These are phyloP conservation scores for Vigna unguiculata DNA, from an alignment of 306 rosid genomes.

Conservation along the genomic window DNA sequence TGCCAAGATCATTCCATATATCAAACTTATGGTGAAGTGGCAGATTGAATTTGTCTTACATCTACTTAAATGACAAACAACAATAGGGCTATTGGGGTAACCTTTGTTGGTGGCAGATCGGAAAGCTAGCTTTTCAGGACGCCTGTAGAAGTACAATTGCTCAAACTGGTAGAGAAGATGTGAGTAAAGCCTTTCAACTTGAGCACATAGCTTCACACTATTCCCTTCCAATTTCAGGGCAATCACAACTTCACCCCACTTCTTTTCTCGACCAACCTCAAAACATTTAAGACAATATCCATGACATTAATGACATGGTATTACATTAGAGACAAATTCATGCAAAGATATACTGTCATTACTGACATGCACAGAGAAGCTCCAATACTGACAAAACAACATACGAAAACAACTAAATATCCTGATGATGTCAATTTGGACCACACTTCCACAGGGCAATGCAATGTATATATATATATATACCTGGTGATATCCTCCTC, in stretches of 20 bases:
- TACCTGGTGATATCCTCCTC: slow-evolving; percentile 63
- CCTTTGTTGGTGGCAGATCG: slow-evolving; percentile 31
- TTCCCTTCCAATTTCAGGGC: slow-evolving; percentile 52
- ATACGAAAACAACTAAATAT: not conserved
- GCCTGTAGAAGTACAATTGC: slow-evolving; percentile 50
- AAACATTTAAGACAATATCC: slow-evolving; percentile 17
- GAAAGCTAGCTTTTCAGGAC: slow-evolving; percentile 33
- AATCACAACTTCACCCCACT: slow-evolving; percentile 56
- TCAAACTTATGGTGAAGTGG: not conserved
- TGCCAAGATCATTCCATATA: slow-evolving; percentile 17
- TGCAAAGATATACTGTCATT: not conserved
- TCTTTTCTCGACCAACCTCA: slow-evolving; percentile 50
- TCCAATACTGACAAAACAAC: slow-evolving; percentile 17
- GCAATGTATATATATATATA: not conserved
- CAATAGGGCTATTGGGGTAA: slow-evolving; percentile 8
- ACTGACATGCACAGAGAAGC: slow-evolving; percentile 8
- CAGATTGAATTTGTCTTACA: not conserved
- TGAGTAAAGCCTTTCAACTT: slow-evolving; percentile 51
- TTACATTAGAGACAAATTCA: not conserved
- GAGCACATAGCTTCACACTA: slow-evolving; percentile 39
- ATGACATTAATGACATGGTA: not conserved
- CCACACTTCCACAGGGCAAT: not conserved
- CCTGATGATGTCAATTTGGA: slow-evolving; percentile 4
- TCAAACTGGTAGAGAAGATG: slow-evolving; percentile 50
- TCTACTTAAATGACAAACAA: slow-evolving; percentile 19